Base-by-base conservation (phyloP, 2,329 filamentous ascomycete genomes). In the Colletotrichum somersetense region DNA sequence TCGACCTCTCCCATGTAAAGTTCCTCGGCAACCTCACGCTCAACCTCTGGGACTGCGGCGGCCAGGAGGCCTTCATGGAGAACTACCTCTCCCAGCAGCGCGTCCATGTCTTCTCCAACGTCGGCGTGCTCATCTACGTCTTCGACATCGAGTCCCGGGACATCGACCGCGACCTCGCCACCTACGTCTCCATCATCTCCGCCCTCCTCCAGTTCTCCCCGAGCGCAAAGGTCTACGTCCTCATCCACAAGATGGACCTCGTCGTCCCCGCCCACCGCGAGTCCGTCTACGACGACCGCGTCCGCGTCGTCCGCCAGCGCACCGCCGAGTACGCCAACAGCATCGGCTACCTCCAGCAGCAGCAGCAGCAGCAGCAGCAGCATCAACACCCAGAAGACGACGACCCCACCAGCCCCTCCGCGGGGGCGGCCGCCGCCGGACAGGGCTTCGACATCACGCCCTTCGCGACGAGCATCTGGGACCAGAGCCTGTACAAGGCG, bases 171-270 rank as follows among this genome's bases (percentile, higher is more conserved):
- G 96, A 99, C 81, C 90, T 98, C 64, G 91, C 96, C 69, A 97
- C 95, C 71, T 99, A 98, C 85, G 91, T 92, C 64, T 92, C 93
- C 75, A 96, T 98, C 80, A 94, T 98, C 76, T 90, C 92, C 62
- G 96, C 96, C 0, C 88, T 99, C 50, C 89, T 92, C 67, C 95
- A 98, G 83, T 97, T 91, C 86, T 97, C 93, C 59, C 86, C 89
- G 42, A 85, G 86, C 3, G 94, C 96, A 74, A 93, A 93, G 80
- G 92, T 99, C 78, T 99, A 98, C 84, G 93, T 96, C 73, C 90
- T 99, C 56, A 93, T 99, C 76, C 96, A 99, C 91, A 99, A 99
- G 84, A 98, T 99, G 93, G 96, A 99, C 81, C 89, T 99, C 35
- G 94, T 98, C 61, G 93, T 95, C 76, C 89, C 91, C 50, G 89